A percentile compares a stretch with the other conserved stretches of the same genome.
These are phyloP conservation scores for Fusarium globosum DNA, from an alignment of 2,329 filamentous ascomycete species.

Conservation along the genomic window DNA sequence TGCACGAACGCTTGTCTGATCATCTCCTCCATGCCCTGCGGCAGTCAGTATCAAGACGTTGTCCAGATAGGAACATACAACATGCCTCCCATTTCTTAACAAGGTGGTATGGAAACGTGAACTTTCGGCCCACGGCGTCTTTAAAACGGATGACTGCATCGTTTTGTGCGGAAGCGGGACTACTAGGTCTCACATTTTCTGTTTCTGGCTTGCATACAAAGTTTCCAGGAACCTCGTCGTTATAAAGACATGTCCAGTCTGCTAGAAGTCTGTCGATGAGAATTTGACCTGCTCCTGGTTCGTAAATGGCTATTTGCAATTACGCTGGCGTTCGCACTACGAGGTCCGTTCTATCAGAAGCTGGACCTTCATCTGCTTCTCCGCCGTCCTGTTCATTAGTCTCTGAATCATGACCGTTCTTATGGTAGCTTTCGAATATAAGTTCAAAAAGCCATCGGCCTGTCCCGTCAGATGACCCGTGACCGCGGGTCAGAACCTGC, in stretches of 20 bases:
- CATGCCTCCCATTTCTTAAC: not conserved
- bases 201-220: accelerated
- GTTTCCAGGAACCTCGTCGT: accelerated
- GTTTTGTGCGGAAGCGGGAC: accelerated
- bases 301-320: not conserved
- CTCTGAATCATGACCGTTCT: accelerated
- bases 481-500: not conserved
- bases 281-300: not conserved
- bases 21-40: accelerated
- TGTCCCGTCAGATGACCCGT: not conserved
- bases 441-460: not conserved
- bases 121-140: not conserved
- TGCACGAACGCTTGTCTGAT: not conserved
- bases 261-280: not conserved
- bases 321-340: not conserved
- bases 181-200: accelerated
- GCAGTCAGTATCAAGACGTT: accelerated
- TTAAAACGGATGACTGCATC: not conserved
- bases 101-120: not conserved
- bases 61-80: accelerated
- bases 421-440: accelerated
- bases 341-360: accelerated
- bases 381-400: accelerated
- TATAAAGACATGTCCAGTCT: not conserved
- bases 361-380: accelerated